These are phyloP conservation scores for Podosphaera aphanis DNA, from an alignment of 2,329 filamentous ascomycete species.

Conservation along the genomic window DNA sequence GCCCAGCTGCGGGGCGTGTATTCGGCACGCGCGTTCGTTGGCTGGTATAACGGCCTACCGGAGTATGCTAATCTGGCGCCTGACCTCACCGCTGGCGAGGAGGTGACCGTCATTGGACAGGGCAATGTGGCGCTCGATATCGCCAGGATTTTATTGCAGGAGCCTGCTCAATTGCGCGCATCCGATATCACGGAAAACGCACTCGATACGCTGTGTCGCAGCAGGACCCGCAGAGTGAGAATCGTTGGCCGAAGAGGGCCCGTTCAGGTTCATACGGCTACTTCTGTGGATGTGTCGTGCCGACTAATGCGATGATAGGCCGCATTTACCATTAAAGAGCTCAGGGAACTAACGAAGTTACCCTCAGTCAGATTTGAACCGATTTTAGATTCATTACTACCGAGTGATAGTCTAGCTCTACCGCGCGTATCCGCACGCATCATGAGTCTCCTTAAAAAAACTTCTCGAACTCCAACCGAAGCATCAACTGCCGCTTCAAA, in stretches of 20 bases:
- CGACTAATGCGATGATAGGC: conserved; percentile 27
- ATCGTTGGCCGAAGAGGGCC: conserved; percentile 80
- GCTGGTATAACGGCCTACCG: conserved; percentile 94
- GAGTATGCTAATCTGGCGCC: conserved; percentile 53
- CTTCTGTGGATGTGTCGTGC: no score
- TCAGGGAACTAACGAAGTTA: conserved; percentile 67
- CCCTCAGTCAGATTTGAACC: conserved; percentile 47
- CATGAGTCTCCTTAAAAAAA: conserved; percentile 60
- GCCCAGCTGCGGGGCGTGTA: conserved; percentile 47
- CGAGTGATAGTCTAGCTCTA: conserved; percentile 33
- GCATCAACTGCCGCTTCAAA: conserved; percentile 24
- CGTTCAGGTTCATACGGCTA: conserved; percentile 39
- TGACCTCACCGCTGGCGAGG: conserved; percentile 49
- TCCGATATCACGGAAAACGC: conserved; percentile 84
- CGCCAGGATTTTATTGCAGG: conserved; percentile 61
- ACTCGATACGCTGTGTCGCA: conserved; percentile 46
- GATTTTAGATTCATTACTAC: conserved; percentile 41
- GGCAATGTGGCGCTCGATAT: conserved; percentile 93
- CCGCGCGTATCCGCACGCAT: conserved; percentile 55
- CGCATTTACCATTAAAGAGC: conserved; percentile 86
- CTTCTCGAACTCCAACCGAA: conserved; percentile 24
- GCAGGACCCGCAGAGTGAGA: conserved; percentile 54
- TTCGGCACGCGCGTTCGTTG: conserved; percentile 81
- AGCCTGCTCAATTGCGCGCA: conserved; percentile 46
- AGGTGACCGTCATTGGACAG: conserved; percentile 75